Conservation (phyloP, 306 rosid species). For the Dryas alaskensis region DNA sequence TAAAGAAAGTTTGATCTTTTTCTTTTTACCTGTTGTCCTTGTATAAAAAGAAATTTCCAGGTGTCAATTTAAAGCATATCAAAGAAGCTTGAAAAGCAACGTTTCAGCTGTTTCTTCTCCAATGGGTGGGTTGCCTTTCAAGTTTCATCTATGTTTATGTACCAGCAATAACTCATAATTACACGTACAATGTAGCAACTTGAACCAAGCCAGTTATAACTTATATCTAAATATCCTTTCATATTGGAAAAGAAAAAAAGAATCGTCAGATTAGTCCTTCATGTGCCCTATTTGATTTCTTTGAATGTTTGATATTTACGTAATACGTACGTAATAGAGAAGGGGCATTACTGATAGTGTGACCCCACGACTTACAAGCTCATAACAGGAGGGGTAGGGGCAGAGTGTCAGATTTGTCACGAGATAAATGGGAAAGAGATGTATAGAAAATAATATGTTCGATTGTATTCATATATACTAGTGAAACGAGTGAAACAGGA, state of each 20-base stretch:
- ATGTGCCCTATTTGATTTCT: not conserved
- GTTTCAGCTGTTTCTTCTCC: not conserved
- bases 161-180: not conserved
- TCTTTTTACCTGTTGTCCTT: not conserved
- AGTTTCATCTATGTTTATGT: not conserved
- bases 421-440: conserved; percentile 18
- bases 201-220: not conserved
- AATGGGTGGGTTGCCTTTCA: not conserved
- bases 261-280: not conserved
- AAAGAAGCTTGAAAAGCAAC: not conserved
- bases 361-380: not conserved
- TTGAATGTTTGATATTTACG: not conserved
- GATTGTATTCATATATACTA: conserved; percentile 10
- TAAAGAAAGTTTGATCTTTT: not conserved
- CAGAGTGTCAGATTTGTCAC: conserved; percentile 2
- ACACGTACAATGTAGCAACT: too few relatives aligned
- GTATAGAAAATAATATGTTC: conserved; percentile 12
- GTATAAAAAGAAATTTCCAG: not conserved
- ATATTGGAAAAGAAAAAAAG: not conserved
- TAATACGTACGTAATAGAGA: not conserved
- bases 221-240: not conserved
- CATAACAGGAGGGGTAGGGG: not conserved
- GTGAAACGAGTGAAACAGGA: conserved; percentile 13
- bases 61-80: not conserved
- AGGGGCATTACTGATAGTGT: not conserved